Percentiles rank a stretch among this genome's conserved stretches.
Conservation (phyloP, 148 eudicot genomes). For the Drosera capensis region DNA sequence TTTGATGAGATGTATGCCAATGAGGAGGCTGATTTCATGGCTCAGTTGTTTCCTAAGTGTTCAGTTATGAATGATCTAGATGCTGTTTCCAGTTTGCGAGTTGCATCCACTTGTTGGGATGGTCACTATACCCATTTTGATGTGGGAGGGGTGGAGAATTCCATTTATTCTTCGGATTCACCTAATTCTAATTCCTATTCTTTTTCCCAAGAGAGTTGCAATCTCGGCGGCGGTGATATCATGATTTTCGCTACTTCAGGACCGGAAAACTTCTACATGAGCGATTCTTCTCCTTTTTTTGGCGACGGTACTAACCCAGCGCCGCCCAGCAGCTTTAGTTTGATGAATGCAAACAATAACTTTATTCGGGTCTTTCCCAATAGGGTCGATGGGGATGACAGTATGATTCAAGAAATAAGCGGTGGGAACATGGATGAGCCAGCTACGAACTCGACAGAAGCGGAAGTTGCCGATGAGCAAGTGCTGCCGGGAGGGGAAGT, state of each 20-base stretch:
- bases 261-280: slow-evolving; percentile 14
- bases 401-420: slow-evolving; percentile 17
- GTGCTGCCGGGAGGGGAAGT: slow-evolving; percentile 12
- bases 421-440: slow-evolving; percentile 13
- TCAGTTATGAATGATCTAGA: slow-evolving; percentile 17
- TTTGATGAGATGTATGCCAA: slow-evolving; percentile 27
- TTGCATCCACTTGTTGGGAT: slow-evolving; percentile 14
- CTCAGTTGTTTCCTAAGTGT: slow-evolving; percentile 33
- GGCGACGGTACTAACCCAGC: slow-evolving; percentile 6
- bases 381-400: slow-evolving; percentile 14
- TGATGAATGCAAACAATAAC: slow-evolving; percentile 5
- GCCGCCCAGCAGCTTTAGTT: slow-evolving; percentile 16
- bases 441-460: slow-evolving; percentile 1
- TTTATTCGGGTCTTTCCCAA: slow-evolving; percentile 6
- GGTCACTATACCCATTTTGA: slow-evolving; percentile 5
- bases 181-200: slow-evolving; percentile 10
- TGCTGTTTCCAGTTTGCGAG: slow-evolving; percentile 7
- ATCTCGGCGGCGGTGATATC: slow-evolving; percentile 3
- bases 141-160: slow-evolving; percentile 6
- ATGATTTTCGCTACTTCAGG: slow-evolving; percentile 11
- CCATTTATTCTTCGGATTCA: slow-evolving; percentile 10
- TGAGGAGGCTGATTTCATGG: slow-evolving; percentile 56
- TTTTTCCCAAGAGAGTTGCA: slow-evolving; percentile 20
- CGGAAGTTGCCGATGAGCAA: slow-evolving; percentile 9
- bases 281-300: slow-evolving; percentile 11